These are phyloP conservation scores for Elaeis oleifera DNA, from an alignment of 202 grass and related monocot genomes.

Conservation along the genomic window DNA sequence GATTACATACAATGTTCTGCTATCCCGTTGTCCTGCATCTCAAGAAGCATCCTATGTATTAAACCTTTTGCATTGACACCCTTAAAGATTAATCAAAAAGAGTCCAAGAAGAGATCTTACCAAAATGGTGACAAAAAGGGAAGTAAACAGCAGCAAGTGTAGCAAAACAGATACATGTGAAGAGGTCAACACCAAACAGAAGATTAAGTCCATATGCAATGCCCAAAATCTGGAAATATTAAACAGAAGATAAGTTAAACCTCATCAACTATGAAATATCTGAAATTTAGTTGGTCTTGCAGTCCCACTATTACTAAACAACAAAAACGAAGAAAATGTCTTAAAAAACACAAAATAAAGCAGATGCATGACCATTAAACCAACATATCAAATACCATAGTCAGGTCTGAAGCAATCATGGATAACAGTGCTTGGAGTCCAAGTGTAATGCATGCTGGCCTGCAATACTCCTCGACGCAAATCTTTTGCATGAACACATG, in stretches of 20 bases:
- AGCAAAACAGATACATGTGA: slow-evolving; percentile 1
- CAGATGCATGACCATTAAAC: too few species aligned
- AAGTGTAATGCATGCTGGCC: slow-evolving; percentile 4
- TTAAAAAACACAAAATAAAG: slow-evolving; percentile 1
- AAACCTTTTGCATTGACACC: too few species aligned
- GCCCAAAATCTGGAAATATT: slow-evolving; percentile 8
- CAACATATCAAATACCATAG: slow-evolving; percentile 4
- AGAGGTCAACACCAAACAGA: background rate
- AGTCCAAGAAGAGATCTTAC: background rate
- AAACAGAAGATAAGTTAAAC: background rate
- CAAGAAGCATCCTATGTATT: background rate
- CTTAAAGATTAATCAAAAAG: background rate
- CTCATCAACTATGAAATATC: too few species aligned
- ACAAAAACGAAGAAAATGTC: background rate
- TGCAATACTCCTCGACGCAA: slow-evolving; percentile 16
- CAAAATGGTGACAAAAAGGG: background rate
- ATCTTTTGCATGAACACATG: slow-evolving; percentile 23
- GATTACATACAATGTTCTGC: slow-evolving; percentile 30
- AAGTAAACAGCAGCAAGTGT: background rate
- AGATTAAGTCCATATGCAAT: slow-evolving; percentile 9
- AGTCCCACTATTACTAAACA: background rate
- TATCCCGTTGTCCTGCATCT: slow-evolving; percentile 52
- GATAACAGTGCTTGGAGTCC: slow-evolving; percentile 5
- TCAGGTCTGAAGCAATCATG: slow-evolving; percentile 9
- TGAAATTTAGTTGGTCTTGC: too few species aligned